Evolutionary conservation across 2,329 filamentous ascomycete genomes (phyloP).

Genomic region (Leptosphaerulina australis): DNA sequence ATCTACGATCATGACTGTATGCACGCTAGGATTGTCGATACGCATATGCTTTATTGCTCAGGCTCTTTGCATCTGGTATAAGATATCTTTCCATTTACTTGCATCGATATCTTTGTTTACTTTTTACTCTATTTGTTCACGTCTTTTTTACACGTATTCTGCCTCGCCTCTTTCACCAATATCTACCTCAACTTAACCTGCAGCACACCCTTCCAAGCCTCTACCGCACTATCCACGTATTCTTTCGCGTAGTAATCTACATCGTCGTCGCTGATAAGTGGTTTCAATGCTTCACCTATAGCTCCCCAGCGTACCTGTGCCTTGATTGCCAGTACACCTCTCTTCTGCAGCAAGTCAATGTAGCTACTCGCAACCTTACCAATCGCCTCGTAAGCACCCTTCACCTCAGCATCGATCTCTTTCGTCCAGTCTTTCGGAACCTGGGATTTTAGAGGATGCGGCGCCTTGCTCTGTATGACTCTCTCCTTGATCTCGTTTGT

Average conservation of each 20-base stretch:
- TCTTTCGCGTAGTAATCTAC: conserved; percentile 34
- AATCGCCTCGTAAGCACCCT: conserved; percentile 24
- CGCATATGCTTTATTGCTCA: no score
- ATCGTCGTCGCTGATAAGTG: conserved; percentile 31
- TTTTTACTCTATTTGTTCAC: no score
- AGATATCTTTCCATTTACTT: no score
- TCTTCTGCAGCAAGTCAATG: conserved; percentile 29
- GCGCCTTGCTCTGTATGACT: conserved; percentile 24
- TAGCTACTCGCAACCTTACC: conserved; percentile 21
- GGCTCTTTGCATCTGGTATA: no score
- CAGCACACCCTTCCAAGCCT: conserved; percentile 39
- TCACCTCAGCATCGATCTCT: conserved; percentile 17
- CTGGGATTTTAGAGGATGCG: conserved; percentile 23
- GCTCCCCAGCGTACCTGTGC: conserved; percentile 30
- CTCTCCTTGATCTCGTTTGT: conserved; percentile 24
- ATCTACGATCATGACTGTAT: no score
- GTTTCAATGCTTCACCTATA: conserved; percentile 31
- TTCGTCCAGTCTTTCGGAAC: conserved; percentile 26
- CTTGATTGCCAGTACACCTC: conserved; percentile 29
- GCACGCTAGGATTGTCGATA: no score
- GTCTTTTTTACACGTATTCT: not conserved
- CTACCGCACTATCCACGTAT: conserved; percentile 41
- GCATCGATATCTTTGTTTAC: no score
- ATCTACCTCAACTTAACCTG: conserved; percentile 45
- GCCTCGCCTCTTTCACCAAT: not conserved